Evolutionary conservation across 1,284 basidiomycete species (phyloP), one percentile per base, ranked within the genome.

Genomic region (Puccinia triticina): DNA sequence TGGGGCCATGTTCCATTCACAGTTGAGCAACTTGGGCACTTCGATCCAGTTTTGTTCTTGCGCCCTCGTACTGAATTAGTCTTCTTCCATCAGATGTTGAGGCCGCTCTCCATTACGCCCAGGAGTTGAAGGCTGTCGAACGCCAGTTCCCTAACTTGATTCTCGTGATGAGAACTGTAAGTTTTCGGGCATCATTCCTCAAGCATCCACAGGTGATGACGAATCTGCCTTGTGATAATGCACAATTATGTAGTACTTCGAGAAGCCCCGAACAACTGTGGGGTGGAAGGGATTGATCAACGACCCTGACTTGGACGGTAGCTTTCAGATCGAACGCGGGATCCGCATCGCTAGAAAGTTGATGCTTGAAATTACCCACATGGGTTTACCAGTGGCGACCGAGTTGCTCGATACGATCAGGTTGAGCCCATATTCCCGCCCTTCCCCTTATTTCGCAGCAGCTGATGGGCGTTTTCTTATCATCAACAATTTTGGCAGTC

Each of bases 291-390:
- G 94, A 53, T 86, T 89, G 40, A 88, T 88, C 86, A 87, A 86
- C 82, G 86, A 96, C 88, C 95, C 95, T 2, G 92, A 95, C 86
- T 93, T 98, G 87, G 93, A 97, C 87, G 94, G 94, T 82, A 91
- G 93, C 78, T 99, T 93, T 92, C 91, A 95, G 87, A 99, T 99
- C 88, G 98, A 98, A 91, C 94, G 94, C 87, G 96, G 96, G 59
- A 91, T 97, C 29, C 91, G 92, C 83, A 91, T 92, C 80, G 95
- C 94, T 0, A 91, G 97, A 79, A 91, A 94, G 85, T 90, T 99
- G 48, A 91, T 99, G 69, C 92, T 94, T 85, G 94, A 97, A 85
- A 90, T 99, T 83, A 95, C 94, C 53, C 89, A 93, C 84, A 89
- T 93, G 64, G 96, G 96, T 78, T 89, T 99, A 12, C 96, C 96